Evolutionary conservation across 2,329 filamentous ascomycete species (phyloP).

Genomic region (Aspergillus terreus): DNA sequence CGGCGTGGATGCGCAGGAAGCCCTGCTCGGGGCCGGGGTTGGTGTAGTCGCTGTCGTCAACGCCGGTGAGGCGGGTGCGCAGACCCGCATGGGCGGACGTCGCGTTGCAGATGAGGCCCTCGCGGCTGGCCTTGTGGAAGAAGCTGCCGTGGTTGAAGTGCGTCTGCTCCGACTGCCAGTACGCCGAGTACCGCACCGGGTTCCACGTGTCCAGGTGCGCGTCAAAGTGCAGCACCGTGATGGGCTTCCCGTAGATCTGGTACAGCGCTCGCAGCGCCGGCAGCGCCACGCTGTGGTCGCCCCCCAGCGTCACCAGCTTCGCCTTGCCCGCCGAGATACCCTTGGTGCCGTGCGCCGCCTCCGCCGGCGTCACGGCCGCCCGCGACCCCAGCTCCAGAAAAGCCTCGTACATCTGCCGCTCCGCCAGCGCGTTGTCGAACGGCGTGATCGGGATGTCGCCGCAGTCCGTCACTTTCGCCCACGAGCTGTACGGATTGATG

Average conservation of each 20-base stretch:
- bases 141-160: slow-evolving; percentile 86
- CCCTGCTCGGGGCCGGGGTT: slow-evolving; percentile 69
- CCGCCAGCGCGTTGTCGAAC: slow-evolving; percentile 77
- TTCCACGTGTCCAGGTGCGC: slow-evolving; percentile 84
- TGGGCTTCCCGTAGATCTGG: slow-evolving; percentile 57
- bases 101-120: slow-evolving; percentile 71
- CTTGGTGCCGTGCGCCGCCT: slow-evolving; percentile 22
- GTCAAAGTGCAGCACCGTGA: slow-evolving; percentile 73
- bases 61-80: slow-evolving; percentile 68
- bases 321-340: slow-evolving; percentile 36
- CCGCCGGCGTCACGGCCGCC: slow-evolving; percentile 30
- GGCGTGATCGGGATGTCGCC: slow-evolving; percentile 86
- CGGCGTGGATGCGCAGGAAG: slow-evolving; percentile 74
- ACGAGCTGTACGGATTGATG: slow-evolving; percentile 78
- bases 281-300: slow-evolving; percentile 68
- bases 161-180: slow-evolving; percentile 67
- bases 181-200: slow-evolving; percentile 69
- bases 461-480: slow-evolving; percentile 79
- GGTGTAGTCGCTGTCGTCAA: slow-evolving; percentile 64
- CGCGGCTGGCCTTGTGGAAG: slow-evolving; percentile 83
- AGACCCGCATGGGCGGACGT: slow-evolving; percentile 79
- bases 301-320: slow-evolving; percentile 66
- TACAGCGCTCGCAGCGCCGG: slow-evolving; percentile 66
- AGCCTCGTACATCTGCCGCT: slow-evolving; percentile 79
- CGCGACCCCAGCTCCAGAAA: slow-evolving; percentile 64